A percentile compares a stretch with the other conserved stretches of the same genome.
phyloP scores from a whole-genome alignment of 1,284 basidiomycete genomes.

The Pyrrhoderma noxium region DNA sequence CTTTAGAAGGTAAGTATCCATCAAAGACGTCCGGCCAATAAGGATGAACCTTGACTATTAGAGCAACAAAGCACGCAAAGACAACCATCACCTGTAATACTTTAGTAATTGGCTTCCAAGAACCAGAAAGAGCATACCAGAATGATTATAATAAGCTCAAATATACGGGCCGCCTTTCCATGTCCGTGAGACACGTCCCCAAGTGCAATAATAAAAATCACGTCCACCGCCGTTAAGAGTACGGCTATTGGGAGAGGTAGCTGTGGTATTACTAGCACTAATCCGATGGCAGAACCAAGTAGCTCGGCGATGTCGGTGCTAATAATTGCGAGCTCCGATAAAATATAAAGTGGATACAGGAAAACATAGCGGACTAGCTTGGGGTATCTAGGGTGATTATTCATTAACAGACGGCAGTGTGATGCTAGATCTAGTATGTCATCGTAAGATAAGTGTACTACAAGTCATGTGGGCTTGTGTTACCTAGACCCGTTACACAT shows the following conservation, averaged over 20 bases:
- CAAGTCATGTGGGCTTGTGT: conserved; percentile 18
- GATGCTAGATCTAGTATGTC: conserved; percentile 51
- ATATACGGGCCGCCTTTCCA: conserved; percentile 52
- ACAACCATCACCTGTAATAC: conserved; percentile 64
- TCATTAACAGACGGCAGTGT: conserved; percentile 65
- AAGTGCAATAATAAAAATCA: conserved; percentile 67
- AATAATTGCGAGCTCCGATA: conserved; percentile 81
- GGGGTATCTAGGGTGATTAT: conserved; percentile 58
- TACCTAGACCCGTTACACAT: conserved; percentile 65
- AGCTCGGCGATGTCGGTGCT: conserved; percentile 72
- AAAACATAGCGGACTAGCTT: conserved; percentile 56
- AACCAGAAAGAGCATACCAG: conserved; percentile 35
- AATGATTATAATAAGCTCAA: conserved; percentile 67
- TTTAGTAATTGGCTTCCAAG: too few species aligned
- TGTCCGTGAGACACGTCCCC: conserved; percentile 45
- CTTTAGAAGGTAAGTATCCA: conserved; percentile 79
- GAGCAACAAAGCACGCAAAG: conserved; percentile 74
- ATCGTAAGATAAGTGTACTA: neutral
- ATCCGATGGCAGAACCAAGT: conserved; percentile 72
- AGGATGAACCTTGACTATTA: conserved; percentile 70
- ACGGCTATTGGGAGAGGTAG: conserved; percentile 79
- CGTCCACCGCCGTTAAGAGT: conserved; percentile 78
- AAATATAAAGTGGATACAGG: conserved; percentile 61
- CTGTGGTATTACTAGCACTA: conserved; percentile 76
- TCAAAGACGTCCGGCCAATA: conserved; percentile 75